Conservation (phyloP, 169 alveolate species). For the Plasmodium sp. region DNA sequence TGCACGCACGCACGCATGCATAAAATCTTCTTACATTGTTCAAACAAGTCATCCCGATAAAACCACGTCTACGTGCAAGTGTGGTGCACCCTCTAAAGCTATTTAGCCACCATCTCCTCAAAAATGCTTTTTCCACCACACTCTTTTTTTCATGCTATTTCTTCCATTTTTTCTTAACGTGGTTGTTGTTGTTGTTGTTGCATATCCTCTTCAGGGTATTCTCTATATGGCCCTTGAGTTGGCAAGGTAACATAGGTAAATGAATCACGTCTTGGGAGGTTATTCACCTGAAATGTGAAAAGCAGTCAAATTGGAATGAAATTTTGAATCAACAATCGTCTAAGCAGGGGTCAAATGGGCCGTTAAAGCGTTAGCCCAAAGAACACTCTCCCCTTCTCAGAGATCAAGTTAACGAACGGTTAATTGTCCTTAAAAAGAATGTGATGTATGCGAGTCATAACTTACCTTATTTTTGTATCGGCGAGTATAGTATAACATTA, state of each 20-base stretch:
- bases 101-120: not conserved
- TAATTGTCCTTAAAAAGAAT: not conserved
- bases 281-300: not conserved
- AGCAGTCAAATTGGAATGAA: not conserved
- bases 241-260: not conserved
- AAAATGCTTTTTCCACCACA: not conserved
- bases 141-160: not conserved
- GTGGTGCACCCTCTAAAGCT: not conserved
- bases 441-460: not conserved
- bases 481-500: constrained; percentile 11
- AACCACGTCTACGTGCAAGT: not conserved
- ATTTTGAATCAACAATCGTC: not conserved
- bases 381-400: not conserved
- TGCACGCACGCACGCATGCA: not conserved
- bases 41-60: not conserved
- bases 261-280: not conserved
- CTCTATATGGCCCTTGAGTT: not conserved
- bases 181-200: not conserved
- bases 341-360: not conserved
- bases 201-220: not conserved
- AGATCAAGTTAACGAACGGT: not conserved
- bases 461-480: constrained; percentile 22
- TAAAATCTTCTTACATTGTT: not conserved
- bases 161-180: not conserved
- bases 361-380: not conserved